phyloP scores from a whole-genome alignment of 179 eudicot species.

The Corrigiola litoralis region DNA sequence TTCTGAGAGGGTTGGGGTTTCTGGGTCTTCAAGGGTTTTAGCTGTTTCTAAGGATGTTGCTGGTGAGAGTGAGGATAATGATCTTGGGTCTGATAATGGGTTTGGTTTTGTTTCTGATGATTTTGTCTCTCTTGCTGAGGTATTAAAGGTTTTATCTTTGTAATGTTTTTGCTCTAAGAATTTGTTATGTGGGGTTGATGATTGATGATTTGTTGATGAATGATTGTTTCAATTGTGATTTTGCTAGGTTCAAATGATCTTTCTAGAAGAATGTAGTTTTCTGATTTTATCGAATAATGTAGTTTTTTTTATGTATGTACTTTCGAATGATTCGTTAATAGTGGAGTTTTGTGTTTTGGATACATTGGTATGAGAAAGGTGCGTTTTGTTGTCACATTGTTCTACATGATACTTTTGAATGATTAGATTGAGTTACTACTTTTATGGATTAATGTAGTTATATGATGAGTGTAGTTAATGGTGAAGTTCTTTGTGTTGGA shows the following conservation, averaged over 20 bases:
- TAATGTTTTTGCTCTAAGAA: neutral
- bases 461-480: too few species aligned
- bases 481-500: too few species aligned
- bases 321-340: neutral
- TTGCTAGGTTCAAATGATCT: neutral
- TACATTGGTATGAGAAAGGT: too few species aligned
- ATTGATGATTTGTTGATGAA: neutral
- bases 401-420: too few species aligned
- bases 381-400: too few species aligned
- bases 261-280: neutral
- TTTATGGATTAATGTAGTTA: too few species aligned
- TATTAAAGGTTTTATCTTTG: neutral
- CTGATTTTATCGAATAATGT: too few species aligned
- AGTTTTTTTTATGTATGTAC: too few species aligned
- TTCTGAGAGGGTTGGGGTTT: slow-evolving; percentile 22
- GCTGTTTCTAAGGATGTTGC: slow-evolving; percentile 40
- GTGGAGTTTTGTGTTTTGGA: neutral
- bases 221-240: neutral
- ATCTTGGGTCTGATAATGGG: slow-evolving; percentile 24
- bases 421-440: too few species aligned
- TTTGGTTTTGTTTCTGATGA: slow-evolving; percentile 31
- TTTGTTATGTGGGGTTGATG: neutral
- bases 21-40: slow-evolving; percentile 33
- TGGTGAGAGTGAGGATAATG: slow-evolving; percentile 35
- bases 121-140: slow-evolving; percentile 37